Evolutionary conservation across 495 filamentous ascomycete genomes (phyloP), one percentile per base, ranked within the genome.

Genomic region (Talaromyces wortmannii): DNA sequence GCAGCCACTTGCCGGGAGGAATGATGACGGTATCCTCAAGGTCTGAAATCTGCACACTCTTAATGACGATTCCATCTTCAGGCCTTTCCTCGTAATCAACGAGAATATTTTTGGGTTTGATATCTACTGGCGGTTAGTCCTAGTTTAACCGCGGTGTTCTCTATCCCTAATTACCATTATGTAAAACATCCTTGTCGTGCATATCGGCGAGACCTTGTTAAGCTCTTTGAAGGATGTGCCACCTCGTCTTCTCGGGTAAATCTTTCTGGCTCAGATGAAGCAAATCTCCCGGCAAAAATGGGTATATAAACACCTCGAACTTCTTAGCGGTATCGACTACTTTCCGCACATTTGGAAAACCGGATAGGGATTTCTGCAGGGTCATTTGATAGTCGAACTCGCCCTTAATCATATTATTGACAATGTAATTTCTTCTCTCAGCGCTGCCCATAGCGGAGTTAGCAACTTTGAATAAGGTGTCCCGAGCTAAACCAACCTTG

Each of bases 11-110:
- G 6, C 62, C 65, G 29, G 60, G 53, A 48, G 63, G 62, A 2
- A 78, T 66, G 52, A 71, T 68, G 8, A 73, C 75, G 30, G 77
- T 64, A 58, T 78, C 72, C 55, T 79, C 74, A 3, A 78, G 45
- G 47, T 72, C 69, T 7, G 68, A 64, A 7, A 73, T 52, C 31
- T 71, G 71, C n/a, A 73, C 71, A 32, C 60, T 64, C 33, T 68
- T 61, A 7, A 75, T 65, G 4, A 49, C 47, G 10, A 67, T 60
- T 12, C 50, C 18, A 48, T 62, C 67, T 2, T 61, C 60, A 10
- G 64, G 44, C 16, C 17, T 54, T 59, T 63, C 63, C 15, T 61
- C 43, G 33, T 57, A 61, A 31, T 65, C 53, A 29, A 63, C 43
- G 31, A 65, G 59, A 36, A 67, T 60, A 52, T 65, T 69, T 30